Percentiles rank a stretch among this genome's conserved stretches.
phyloP scores from a whole-genome alignment of 78 protist species.

The Parvularia atlantis region DNA sequence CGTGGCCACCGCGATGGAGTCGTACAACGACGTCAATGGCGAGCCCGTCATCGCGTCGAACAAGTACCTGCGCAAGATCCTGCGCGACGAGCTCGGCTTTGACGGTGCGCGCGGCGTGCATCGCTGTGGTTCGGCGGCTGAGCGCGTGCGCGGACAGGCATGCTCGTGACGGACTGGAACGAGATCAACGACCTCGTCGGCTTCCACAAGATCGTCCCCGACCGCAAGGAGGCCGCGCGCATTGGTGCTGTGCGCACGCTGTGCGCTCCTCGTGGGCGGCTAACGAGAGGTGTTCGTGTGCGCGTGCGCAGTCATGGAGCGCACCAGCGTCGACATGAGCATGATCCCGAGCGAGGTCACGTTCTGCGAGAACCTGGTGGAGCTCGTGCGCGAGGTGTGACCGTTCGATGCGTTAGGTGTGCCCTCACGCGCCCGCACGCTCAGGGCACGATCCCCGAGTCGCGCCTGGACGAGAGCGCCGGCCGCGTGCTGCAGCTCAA shows the following conservation, averaged over 20 bases:
- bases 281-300: too few species aligned
- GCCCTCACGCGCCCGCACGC: too few species aligned
- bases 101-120: not conserved
- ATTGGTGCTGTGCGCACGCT: too few species aligned
- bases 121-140: not conserved
- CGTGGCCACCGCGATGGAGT: constrained; percentile 12
- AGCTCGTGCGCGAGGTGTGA: constrained; percentile 33
- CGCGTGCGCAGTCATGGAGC: too few species aligned
- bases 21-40: constrained; percentile 1
- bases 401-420: too few species aligned
- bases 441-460: constrained; percentile 33
- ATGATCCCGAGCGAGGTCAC: constrained; percentile 44
- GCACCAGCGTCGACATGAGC: constrained; percentile 45
- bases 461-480: constrained; percentile 30
- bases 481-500: constrained; percentile 23
- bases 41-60: constrained; percentile 3
- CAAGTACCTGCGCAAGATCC: not conserved
- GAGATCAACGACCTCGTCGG: not conserved
- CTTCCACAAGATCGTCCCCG: not conserved
- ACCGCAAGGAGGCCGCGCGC: not conserved
- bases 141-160: not conserved
- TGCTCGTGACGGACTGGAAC: constrained; percentile 14
- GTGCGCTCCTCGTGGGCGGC: too few species aligned
- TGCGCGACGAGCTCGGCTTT: constrained; percentile 12
- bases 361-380: constrained; percentile 28